Evolutionary conservation across 345 rosid genomes (phyloP).

Genomic region (Populus davidiana): DNA sequence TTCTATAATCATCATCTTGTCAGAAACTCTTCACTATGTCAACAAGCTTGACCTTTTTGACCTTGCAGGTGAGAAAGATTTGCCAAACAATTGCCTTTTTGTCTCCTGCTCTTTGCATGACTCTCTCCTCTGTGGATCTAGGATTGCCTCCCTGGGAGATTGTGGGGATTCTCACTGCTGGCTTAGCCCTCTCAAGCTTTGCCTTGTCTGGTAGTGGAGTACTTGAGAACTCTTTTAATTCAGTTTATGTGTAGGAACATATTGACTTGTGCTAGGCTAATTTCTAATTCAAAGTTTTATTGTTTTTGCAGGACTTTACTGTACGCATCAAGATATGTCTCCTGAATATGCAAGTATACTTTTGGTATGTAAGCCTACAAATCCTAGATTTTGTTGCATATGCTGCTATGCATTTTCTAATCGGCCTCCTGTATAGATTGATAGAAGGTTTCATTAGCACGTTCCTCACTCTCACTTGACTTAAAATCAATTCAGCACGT

Average conservation of each 20-base stretch:
- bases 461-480: background rate
- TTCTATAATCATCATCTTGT: background rate
- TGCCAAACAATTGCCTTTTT: constrained; percentile 87
- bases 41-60: background rate
- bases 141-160: constrained; percentile 94
- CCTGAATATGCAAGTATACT: constrained; percentile 93
- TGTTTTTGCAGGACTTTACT: constrained; percentile 59
- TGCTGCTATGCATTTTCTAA: background rate
- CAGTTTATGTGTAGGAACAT: background rate
- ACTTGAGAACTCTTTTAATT: constrained; percentile 1
- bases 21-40: constrained; percentile 5
- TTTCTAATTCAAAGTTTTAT: background rate
- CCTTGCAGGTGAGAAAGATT: constrained; percentile 75
- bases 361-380: constrained; percentile 48
- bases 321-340: constrained; percentile 97
- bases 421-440: background rate
- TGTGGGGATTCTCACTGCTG: constrained; percentile 78
- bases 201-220: constrained; percentile 70
- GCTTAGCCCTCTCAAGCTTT: constrained; percentile 89
- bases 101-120: constrained; percentile 91
- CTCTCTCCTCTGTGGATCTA: constrained; percentile 73
- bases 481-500: background rate
- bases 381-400: background rate
- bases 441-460: background rate
- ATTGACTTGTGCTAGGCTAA: background rate